Conservation (phyloP, 768 basidiomycete species). For the Mycena filopes region DNA sequence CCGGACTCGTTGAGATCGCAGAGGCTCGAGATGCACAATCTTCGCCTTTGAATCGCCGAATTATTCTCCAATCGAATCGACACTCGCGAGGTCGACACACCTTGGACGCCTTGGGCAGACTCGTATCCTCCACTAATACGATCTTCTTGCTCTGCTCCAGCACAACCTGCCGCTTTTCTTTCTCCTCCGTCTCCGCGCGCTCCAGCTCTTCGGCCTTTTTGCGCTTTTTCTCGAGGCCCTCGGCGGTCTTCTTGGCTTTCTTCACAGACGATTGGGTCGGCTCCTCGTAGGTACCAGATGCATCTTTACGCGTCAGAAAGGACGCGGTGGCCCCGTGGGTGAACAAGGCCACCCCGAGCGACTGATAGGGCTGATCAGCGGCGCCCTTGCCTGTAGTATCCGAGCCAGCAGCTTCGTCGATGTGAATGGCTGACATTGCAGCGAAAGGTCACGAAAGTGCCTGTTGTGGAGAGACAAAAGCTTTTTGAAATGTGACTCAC, state of each 20-base stretch:
- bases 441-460: slow-evolving; percentile 8
- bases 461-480: slow-evolving; percentile 9
- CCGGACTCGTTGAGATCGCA: slow-evolving; percentile 80
- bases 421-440: slow-evolving; percentile 64
- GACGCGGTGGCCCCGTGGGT: slow-evolving; percentile 56
- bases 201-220: slow-evolving; percentile 84
- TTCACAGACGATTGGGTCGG: slow-evolving; percentile 89
- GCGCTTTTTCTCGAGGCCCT: slow-evolving; percentile 88
- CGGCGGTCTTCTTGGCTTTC: slow-evolving; percentile 91
- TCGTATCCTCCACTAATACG: slow-evolving; percentile 77
- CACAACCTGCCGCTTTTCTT: slow-evolving; percentile 74
- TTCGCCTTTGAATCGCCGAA: slow-evolving; percentile 62
- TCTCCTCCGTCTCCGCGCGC: slow-evolving; percentile 76
- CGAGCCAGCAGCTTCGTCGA: slow-evolving; percentile 84
- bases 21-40: slow-evolving; percentile 65
- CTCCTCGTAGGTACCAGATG: slow-evolving; percentile 73
- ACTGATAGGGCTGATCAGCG: slow-evolving; percentile 80
- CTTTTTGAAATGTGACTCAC: slow-evolving; percentile 18
- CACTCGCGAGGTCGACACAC: slow-evolving; percentile 45
- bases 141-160: slow-evolving; percentile 93
- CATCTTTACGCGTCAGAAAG: slow-evolving; percentile 77
- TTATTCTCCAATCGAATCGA: background rate
- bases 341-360: slow-evolving; percentile 84
- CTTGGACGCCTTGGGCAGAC: slow-evolving; percentile 76
- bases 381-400: slow-evolving; percentile 82